A percentile compares a stretch with the other conserved stretches of the same genome.
Evolutionary conservation across 1,139 yeast genomes (phyloP).

Genomic region (Yamadazyma triangularis): DNA sequence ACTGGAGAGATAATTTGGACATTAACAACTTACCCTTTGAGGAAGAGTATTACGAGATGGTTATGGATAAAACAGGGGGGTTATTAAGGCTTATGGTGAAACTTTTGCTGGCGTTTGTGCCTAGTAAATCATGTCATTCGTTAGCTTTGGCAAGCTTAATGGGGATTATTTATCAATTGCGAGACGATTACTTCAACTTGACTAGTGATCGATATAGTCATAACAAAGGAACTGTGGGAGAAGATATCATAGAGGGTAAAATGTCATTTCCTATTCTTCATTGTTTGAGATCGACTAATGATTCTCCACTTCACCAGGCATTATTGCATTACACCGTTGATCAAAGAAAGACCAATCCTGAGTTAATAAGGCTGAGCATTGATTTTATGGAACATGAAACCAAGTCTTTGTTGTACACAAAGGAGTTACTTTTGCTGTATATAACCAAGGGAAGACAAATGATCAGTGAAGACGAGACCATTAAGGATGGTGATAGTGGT

Average conservation of each 20-base stretch:
- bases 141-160: conserved; percentile 69
- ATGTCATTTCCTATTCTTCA: conserved; percentile 81
- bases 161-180: conserved; percentile 77
- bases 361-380: conserved; percentile 18
- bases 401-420: conserved; percentile 21
- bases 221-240: conserved; percentile 74
- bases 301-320: conserved; percentile 21
- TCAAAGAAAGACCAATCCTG: conserved; percentile 13
- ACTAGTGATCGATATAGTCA: conserved; percentile 47
- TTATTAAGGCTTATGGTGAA: conserved; percentile 69
- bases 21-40: conserved; percentile 53
- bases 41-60: conserved; percentile 72
- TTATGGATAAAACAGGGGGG: conserved; percentile 86
- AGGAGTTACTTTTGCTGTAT: conserved; percentile 15
- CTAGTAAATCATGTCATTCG: conserved; percentile 17
- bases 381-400: conserved; percentile 16
- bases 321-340: conserved; percentile 15
- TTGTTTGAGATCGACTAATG: conserved; percentile 20
- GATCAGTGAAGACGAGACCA: conserved; percentile 7
- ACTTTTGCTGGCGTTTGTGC: conserved; percentile 44
- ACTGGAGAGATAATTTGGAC: conserved; percentile 66
- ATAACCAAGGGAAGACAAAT: conserved; percentile 15
- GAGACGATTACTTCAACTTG: conserved; percentile 75
- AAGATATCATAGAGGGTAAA: conserved; percentile 87
- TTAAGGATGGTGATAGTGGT: conserved; percentile 1